phyloP scores from a whole-genome alignment of 768 basidiomycete genomes.

The Russula brevipes region DNA sequence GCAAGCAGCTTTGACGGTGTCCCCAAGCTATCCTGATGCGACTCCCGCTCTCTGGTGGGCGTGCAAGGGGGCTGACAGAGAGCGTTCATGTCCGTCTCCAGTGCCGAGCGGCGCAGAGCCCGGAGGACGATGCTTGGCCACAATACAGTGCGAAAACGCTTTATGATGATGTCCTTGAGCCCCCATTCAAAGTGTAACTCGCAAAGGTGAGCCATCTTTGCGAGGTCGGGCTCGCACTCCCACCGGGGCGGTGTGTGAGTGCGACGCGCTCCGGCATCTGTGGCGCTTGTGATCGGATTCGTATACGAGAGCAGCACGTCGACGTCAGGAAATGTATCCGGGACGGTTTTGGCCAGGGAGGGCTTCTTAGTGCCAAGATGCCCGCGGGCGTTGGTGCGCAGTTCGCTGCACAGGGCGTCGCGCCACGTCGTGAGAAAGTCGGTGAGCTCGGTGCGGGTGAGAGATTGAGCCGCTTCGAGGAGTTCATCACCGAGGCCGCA shows the following conservation, averaged over 20 bases:
- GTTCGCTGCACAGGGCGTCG: slow-evolving; percentile 52
- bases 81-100: slow-evolving; percentile 32
- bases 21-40: slow-evolving; percentile 27
- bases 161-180: slow-evolving; percentile 71
- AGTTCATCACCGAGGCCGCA: slow-evolving; percentile 76
- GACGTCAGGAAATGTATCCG: slow-evolving; percentile 64
- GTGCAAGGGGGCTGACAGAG: slow-evolving; percentile 31
- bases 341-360: slow-evolving; percentile 57
- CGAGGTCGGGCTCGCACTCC: slow-evolving; percentile 59
- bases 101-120: slow-evolving; percentile 58
- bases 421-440: slow-evolving; percentile 62
- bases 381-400: slow-evolving; percentile 63
- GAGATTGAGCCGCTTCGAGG: slow-evolving; percentile 50
- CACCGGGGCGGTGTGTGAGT: slow-evolving; percentile 36
- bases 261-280: slow-evolving; percentile 38
- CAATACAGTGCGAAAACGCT: slow-evolving; percentile 76
- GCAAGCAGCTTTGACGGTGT: slow-evolving; percentile 50
- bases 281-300: slow-evolving; percentile 69
- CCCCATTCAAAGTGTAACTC: slow-evolving; percentile 94
- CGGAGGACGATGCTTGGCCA: slow-evolving; percentile 74
- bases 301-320: slow-evolving; percentile 75
- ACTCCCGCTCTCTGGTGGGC: slow-evolving; percentile 1
- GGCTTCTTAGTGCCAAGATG: slow-evolving; percentile 59
- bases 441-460: slow-evolving; percentile 39
- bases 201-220: slow-evolving; percentile 69